Conservation (phyloP, 2,329 filamentous ascomycete genomes). For the Periconia sp. region DNA sequence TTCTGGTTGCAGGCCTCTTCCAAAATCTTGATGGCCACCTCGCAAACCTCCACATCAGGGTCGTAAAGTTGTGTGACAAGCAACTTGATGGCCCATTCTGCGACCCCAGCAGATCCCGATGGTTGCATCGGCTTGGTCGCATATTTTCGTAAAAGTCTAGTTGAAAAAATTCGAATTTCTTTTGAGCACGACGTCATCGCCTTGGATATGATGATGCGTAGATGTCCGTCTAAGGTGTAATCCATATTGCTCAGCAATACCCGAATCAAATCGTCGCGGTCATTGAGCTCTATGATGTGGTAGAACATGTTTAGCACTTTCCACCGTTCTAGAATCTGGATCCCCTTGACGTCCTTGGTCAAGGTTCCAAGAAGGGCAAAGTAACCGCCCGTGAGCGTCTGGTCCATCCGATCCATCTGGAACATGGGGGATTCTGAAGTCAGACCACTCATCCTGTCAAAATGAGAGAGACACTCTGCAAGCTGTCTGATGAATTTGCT, state of each 20-base stretch:
- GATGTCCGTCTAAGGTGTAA: conserved; percentile 83
- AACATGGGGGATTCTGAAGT: conserved; percentile 90
- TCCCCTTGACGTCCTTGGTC: conserved; percentile 79
- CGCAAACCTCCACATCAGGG: conserved; percentile 94
- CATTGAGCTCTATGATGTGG: conserved; percentile 90
- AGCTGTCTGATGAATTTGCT: conserved; percentile 94
- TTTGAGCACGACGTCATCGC: conserved; percentile 91
- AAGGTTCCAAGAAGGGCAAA: conserved; percentile 90
- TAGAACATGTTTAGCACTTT: conserved; percentile 99
- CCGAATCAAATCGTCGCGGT: conserved; percentile 90
- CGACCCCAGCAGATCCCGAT: conserved; percentile 62
- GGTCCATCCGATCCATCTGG: conserved; percentile 79
- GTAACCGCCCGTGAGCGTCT: conserved; percentile 90
- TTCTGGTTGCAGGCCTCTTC: conserved; percentile 97
- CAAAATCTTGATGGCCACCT: conserved; percentile 93
- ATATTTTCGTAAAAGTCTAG: conserved; percentile 85
- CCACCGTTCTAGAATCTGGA: conserved; percentile 93
- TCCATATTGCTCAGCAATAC: conserved; percentile 89
- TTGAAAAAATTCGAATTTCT: conserved; percentile 87
- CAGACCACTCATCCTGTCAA: conserved; percentile 77
- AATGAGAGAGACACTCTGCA: conserved; percentile 93
- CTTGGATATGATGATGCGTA: conserved; percentile 90
- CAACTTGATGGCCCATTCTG: conserved; percentile 94
- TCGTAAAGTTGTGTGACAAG: conserved; percentile 99
- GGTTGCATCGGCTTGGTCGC: conserved; percentile 65